Conservation (phyloP, 371 early-diverging fungal genomes). For the Mucor velutinosus region DNA sequence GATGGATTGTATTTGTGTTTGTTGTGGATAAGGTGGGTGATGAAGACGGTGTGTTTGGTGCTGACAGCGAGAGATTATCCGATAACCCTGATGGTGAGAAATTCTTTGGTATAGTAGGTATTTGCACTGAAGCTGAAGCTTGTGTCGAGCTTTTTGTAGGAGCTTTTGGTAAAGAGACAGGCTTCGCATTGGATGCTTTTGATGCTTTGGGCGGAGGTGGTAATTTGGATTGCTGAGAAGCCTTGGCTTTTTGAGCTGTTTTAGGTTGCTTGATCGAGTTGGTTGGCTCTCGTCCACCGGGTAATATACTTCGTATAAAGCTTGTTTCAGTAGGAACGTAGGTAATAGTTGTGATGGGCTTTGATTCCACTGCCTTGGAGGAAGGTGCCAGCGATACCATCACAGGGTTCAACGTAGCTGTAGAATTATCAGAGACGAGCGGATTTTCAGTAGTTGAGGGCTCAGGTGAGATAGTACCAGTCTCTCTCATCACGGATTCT, state of each 20-base stretch:
- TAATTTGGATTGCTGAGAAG: background rate
- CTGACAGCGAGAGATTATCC: background rate
- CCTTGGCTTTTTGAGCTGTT: background rate
- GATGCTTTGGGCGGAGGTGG: background rate
- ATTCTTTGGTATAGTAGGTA: background rate
- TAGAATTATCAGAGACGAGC: background rate
- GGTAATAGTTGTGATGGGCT: background rate
- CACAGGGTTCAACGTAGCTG: background rate
- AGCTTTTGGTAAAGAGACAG: background rate
- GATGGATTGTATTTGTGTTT: background rate
- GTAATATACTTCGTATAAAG: background rate
- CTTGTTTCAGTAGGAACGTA: background rate
- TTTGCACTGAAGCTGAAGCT: background rate
- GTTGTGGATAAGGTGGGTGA: background rate
- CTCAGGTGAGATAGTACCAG: background rate
- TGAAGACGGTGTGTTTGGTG: background rate
- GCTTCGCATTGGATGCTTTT: background rate
- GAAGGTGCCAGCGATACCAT: background rate
- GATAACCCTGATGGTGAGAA: background rate
- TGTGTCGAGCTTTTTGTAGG: background rate
- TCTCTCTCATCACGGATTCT: background rate
- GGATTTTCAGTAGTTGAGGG: background rate
- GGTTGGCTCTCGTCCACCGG: background rate
- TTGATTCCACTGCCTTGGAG: background rate
- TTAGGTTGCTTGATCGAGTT: background rate